Evolutionary conservation across 2,329 filamentous ascomycete genomes (phyloP).

Genomic region (Diplocarpon mali): DNA sequence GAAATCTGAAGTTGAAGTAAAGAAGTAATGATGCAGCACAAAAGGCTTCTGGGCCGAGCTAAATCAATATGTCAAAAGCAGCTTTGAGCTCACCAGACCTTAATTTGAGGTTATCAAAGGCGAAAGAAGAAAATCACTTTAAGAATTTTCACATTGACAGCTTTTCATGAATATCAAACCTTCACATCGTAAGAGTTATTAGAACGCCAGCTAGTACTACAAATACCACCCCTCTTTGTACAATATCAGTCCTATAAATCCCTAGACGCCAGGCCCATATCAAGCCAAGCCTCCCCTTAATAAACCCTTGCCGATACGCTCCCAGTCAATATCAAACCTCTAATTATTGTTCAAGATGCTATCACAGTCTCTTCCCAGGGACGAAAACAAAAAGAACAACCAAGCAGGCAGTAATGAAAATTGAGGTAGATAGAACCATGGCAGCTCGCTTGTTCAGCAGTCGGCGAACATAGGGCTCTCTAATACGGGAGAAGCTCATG

Average conservation of each 20-base stretch:
- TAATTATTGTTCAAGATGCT: not conserved
- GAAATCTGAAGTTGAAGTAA: not conserved
- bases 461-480: slow-evolving; percentile 82
- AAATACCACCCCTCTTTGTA: not conserved
- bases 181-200: not conserved
- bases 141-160: not conserved
- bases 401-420: slow-evolving; percentile 68
- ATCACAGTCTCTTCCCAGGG: slow-evolving; percentile 69
- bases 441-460: slow-evolving; percentile 74
- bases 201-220: not conserved
- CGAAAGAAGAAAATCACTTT: too few relatives aligned
- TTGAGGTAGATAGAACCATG: slow-evolving; percentile 67
- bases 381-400: slow-evolving; percentile 91
- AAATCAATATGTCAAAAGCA: not conserved
- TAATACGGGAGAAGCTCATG: slow-evolving; percentile 78
- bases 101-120: too few relatives aligned
- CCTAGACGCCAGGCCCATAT: not conserved
- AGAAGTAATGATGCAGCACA: not conserved
- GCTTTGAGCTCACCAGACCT: too few relatives aligned
- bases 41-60: not conserved
- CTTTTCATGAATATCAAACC: not conserved
- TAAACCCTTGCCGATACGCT: not conserved
- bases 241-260: not conserved
- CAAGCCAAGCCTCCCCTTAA: not conserved
- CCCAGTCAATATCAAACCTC: not conserved